A percentile compares a stretch with the other conserved stretches of the same genome.
Conservation (phyloP, 2,329 filamentous ascomycete species). For the Aspergillus melleus region DNA sequence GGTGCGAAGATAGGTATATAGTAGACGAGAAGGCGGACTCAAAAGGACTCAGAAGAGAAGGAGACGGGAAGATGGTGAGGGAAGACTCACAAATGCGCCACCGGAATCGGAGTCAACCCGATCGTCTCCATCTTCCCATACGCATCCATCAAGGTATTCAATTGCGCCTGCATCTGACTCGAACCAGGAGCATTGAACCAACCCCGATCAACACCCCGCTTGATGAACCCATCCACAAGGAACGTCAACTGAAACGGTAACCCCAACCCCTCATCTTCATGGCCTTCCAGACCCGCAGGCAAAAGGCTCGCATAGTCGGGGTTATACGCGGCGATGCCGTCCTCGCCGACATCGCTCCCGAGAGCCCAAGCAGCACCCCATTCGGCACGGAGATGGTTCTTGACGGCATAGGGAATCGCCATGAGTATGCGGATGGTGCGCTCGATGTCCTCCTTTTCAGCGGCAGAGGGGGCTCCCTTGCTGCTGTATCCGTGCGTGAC, state of each 20-base stretch:
- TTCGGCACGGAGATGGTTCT: slow-evolving; percentile 64
- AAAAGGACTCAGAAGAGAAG: too few relatives aligned
- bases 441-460: slow-evolving; percentile 59
- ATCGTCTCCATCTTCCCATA: slow-evolving; percentile 68
- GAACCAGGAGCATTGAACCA: slow-evolving; percentile 64
- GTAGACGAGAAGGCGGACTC: neutral
- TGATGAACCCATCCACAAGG: slow-evolving; percentile 61
- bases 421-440: slow-evolving; percentile 59
- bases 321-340: slow-evolving; percentile 34
- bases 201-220: slow-evolving; percentile 54
- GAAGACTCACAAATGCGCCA: slow-evolving; percentile 55
- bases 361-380: slow-evolving; percentile 53
- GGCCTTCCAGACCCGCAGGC: slow-evolving; percentile 51
- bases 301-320: slow-evolving; percentile 54
- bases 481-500: slow-evolving; percentile 49
- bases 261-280: slow-evolving; percentile 60
- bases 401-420: slow-evolving; percentile 63
- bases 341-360: slow-evolving; percentile 32
- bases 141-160: slow-evolving; percentile 58
- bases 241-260: slow-evolving; percentile 62
- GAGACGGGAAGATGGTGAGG: neutral
- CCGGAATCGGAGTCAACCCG: slow-evolving; percentile 62
- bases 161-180: slow-evolving; percentile 57
- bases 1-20: neutral
- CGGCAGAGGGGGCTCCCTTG: slow-evolving; percentile 32